A percentile compares a stretch with the other conserved stretches of the same genome.
Evolutionary conservation across 805 yeast genomes (phyloP).

Genomic region (Grigorovia jiainica): DNA sequence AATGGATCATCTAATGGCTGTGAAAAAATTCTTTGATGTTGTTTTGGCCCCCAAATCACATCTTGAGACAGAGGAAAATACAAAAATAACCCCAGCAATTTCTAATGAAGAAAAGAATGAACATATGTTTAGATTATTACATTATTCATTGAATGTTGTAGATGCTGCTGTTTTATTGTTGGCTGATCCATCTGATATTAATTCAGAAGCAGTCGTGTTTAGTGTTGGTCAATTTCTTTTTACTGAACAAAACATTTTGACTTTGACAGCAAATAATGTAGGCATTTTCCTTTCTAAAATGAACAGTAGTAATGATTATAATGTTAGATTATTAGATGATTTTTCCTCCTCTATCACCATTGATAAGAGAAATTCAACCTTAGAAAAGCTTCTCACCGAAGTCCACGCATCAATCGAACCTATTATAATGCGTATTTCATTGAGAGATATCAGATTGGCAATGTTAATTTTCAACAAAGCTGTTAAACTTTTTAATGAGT

Average conservation of each 20-base stretch:
- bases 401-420: slow-evolving; percentile 73
- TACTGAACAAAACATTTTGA: slow-evolving; percentile 55
- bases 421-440: slow-evolving; percentile 66
- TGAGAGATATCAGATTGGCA: slow-evolving; percentile 80
- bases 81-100: background rate
- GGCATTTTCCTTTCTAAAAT: slow-evolving; percentile 81
- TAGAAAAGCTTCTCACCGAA: slow-evolving; percentile 47
- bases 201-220: slow-evolving; percentile 84
- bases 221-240: slow-evolving; percentile 70
- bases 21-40: slow-evolving; percentile 34
- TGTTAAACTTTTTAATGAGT: slow-evolving; percentile 35
- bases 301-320: slow-evolving; percentile 52
- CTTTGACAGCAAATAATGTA: slow-evolving; percentile 63
- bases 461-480: slow-evolving; percentile 65
- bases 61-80: slow-evolving; percentile 1
- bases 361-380: slow-evolving; percentile 60
- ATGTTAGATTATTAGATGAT: slow-evolving; percentile 76
- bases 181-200: slow-evolving; percentile 61
- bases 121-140: slow-evolving; percentile 20
- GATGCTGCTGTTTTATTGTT: slow-evolving; percentile 70
- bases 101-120: slow-evolving; percentile 6
- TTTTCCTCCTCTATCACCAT: slow-evolving; percentile 69
- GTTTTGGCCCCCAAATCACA: slow-evolving; percentile 7
- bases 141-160: slow-evolving; percentile 57
- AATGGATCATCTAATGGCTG: slow-evolving; percentile 71